Conservation (phyloP, 2,329 filamentous ascomycete species). For the Teratosphaeria nubilosa region DNA sequence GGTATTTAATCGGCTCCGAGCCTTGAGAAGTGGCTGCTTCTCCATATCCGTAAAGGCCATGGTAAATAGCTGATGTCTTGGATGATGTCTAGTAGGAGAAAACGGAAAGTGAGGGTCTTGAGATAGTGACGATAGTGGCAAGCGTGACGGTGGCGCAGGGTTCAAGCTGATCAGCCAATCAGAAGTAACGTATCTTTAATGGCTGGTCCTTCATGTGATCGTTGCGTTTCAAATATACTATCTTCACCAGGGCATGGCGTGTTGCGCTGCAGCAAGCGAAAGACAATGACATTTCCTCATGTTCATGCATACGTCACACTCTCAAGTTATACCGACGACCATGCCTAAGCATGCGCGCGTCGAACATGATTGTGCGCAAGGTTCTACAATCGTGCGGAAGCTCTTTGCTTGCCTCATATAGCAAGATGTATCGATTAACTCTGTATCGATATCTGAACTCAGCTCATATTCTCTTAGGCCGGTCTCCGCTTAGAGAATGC, state of each 20-base stretch:
- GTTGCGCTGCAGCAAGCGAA: background rate
- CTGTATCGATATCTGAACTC: too few species aligned
- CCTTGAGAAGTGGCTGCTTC: slow-evolving; percentile 19
- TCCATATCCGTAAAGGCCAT: slow-evolving; percentile 13
- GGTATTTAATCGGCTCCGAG: background rate
- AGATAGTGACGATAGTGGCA: background rate
- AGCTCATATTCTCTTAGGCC: too few species aligned
- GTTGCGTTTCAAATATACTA: background rate
- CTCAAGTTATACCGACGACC: too few species aligned
- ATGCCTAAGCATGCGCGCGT: too few species aligned
- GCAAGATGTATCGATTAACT: too few species aligned
- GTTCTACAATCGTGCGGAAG: too few species aligned
- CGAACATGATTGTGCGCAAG: too few species aligned
- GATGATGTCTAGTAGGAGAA: too few species aligned
- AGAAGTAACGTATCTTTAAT: background rate
- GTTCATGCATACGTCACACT: too few species aligned
- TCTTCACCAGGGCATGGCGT: too few species aligned
- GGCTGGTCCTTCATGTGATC: background rate
- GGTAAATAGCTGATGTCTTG: background rate
- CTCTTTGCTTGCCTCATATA: too few species aligned
- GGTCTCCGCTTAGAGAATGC: too few species aligned
- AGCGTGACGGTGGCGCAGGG: background rate
- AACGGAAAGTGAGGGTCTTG: background rate
- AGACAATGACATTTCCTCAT: background rate
- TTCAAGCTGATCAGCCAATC: background rate